phyloP scores from a whole-genome alignment of 345 rosid species.

The Boechera divaricarpa region DNA sequence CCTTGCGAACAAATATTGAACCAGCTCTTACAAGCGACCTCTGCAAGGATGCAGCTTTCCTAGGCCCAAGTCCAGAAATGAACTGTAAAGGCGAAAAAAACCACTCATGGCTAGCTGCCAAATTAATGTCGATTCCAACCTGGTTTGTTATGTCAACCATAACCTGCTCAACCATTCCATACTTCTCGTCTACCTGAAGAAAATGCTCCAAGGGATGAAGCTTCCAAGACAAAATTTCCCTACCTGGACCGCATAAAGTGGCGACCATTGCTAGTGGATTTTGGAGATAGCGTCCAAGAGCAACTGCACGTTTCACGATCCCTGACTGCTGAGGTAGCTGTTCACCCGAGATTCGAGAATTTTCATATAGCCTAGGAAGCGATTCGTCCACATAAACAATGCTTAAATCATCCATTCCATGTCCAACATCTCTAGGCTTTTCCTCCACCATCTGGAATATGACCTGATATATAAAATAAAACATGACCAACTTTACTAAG shows the following conservation, averaged over 20 bases:
- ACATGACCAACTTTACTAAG: constrained; percentile 20
- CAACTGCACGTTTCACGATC: constrained; percentile 92
- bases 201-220: constrained; percentile 76
- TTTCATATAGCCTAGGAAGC: constrained; percentile 91
- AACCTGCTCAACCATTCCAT: constrained; percentile 87
- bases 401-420: constrained; percentile 91
- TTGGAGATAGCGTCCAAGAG: constrained; percentile 94
- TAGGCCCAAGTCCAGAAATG: constrained; percentile 93
- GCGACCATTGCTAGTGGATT: constrained; percentile 95
- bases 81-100: constrained; percentile 85
- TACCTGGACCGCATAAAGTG: constrained; percentile 92
- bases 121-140: constrained; percentile 91
- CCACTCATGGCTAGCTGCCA: constrained; percentile 97
- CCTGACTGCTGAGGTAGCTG: constrained; percentile 90
- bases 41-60: constrained; percentile 97
- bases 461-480: constrained; percentile 56
- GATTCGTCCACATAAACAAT: constrained; percentile 95
- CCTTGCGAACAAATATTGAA: constrained; percentile 87
- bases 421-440: constrained; percentile 96
- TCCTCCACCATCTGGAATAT: constrained; percentile 98
- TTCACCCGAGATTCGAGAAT: constrained; percentile 88
- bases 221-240: constrained; percentile 95
- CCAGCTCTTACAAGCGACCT: constrained; percentile 93
- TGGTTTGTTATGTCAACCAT: constrained; percentile 94
- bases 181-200: constrained; percentile 87